Conservation (phyloP, 1,284 basidiomycete genomes). For the Malassezia japonica region DNA sequence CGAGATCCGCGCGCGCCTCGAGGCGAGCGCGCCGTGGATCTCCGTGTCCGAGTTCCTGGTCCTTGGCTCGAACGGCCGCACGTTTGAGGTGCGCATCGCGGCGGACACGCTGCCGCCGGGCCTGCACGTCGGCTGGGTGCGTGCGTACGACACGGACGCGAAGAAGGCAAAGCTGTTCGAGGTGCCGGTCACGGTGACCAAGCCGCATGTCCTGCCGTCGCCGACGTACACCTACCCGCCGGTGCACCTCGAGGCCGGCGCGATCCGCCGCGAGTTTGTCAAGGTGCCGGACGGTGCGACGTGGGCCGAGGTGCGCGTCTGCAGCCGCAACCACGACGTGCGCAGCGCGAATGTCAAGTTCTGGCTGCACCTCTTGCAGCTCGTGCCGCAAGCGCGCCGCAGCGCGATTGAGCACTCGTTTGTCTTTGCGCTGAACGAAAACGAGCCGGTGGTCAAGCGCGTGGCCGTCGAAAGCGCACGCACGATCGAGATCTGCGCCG, state of each 20-base stretch:
- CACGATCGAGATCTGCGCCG: constrained; percentile 47
- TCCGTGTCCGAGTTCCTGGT: constrained; percentile 38
- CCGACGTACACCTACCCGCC: constrained; percentile 31
- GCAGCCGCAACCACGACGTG: constrained; percentile 34
- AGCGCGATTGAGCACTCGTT: constrained; percentile 41
- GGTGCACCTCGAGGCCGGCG: constrained; percentile 33
- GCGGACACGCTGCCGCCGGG: constrained; percentile 38
- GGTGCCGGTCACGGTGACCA: constrained; percentile 47
- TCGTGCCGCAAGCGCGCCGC: constrained; percentile 41
- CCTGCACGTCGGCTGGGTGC: constrained; percentile 42
- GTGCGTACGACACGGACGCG: constrained; percentile 37
- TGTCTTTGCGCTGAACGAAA: constrained; percentile 41
- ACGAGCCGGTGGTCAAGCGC: constrained; percentile 45
- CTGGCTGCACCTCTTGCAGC: constrained; percentile 48
- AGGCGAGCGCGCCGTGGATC: constrained; percentile 40
- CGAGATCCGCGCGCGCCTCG: constrained; percentile 37
- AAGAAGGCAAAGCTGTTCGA: constrained; percentile 41
- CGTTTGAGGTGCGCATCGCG: constrained; percentile 48
- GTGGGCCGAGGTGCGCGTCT: constrained; percentile 45
- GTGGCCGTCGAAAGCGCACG: constrained; percentile 42
- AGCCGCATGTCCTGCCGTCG: constrained; percentile 29
- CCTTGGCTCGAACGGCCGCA: constrained; percentile 45
- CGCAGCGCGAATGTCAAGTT: constrained; percentile 39
- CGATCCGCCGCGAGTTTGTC: constrained; percentile 43
- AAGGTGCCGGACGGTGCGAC: constrained; percentile 47